Conservation (phyloP, 371 early-diverging fungal genomes). For the Mucor mucedo region DNA sequence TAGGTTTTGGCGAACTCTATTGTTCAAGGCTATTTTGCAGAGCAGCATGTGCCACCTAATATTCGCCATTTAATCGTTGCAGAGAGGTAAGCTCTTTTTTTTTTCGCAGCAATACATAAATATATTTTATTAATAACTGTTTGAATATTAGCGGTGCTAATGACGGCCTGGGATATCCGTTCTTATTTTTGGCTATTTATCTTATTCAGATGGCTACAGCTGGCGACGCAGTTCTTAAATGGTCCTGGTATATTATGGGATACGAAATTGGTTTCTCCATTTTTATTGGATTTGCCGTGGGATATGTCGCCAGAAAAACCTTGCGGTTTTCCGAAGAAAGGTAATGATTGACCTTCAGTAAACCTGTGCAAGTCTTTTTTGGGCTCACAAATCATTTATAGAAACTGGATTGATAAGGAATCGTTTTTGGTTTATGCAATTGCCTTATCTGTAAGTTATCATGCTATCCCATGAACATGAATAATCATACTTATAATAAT, state of each 20-base stretch:
- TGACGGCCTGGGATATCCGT: slow-evolving; percentile 87
- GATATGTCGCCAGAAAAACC: slow-evolving; percentile 70
- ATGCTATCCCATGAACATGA: too few relatives aligned
- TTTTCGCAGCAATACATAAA: not conserved
- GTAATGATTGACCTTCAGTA: slow-evolving; percentile 15
- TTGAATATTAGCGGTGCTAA: slow-evolving; percentile 65
- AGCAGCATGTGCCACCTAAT: slow-evolving; percentile 80
- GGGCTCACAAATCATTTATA: not conserved
- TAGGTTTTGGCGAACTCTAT: slow-evolving; percentile 89
- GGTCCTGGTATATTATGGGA: slow-evolving; percentile 71
- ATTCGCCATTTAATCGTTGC: slow-evolving; percentile 85
- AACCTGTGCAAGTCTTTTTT: not conserved
- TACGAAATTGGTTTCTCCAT: slow-evolving; percentile 79
- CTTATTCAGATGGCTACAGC: slow-evolving; percentile 60
- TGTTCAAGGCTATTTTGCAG: slow-evolving; percentile 94
- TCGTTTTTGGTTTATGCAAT: slow-evolving; percentile 87
- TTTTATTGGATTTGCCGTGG: slow-evolving; percentile 78
- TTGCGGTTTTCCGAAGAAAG: slow-evolving; percentile 71
- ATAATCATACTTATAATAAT: not conserved
- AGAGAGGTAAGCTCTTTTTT: slow-evolving; percentile 62
- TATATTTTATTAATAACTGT: not conserved
- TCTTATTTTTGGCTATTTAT: slow-evolving; percentile 79
- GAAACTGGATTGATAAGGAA: slow-evolving; percentile 86
- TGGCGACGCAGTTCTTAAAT: slow-evolving; percentile 64
- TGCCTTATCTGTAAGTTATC: slow-evolving; percentile 73